These are phyloP conservation scores for Phytopythium sindhum DNA, from an alignment of 352 stramenopile genomes.

Conservation along the genomic window DNA sequence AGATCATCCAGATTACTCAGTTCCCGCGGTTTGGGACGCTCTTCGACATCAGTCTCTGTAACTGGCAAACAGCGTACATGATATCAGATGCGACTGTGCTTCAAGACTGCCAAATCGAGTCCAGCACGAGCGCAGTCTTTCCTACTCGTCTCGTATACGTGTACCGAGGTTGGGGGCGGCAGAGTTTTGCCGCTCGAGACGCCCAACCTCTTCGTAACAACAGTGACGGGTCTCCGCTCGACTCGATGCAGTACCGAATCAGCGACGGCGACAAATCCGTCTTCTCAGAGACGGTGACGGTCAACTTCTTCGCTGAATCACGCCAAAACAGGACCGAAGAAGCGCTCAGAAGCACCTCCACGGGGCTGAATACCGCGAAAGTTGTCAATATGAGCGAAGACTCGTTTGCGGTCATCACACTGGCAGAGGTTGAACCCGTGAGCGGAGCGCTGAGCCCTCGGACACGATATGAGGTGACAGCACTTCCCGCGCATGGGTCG, in stretches of 20 bases:
- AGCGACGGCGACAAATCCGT: constrained; percentile 30
- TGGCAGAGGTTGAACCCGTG: constrained; percentile 42
- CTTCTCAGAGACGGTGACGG: constrained; percentile 19
- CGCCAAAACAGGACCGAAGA: background rate
- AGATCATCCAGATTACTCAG: constrained; percentile 37
- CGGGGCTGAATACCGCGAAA: constrained; percentile 12
- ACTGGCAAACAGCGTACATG: constrained; percentile 9
- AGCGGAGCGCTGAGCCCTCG: constrained; percentile 23
- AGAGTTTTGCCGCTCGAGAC: background rate
- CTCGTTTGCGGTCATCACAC: constrained; percentile 27
- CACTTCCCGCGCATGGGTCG: constrained; percentile 34
- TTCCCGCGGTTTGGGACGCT: constrained; percentile 49
- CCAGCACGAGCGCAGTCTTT: constrained; percentile 22
- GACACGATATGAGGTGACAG: constrained; percentile 30
- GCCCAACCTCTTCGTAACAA: background rate
- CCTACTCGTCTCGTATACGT: constrained; percentile 56
- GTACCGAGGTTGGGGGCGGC: constrained; percentile 28
- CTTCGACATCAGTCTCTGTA: constrained; percentile 28
- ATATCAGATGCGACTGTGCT: constrained; percentile 7
- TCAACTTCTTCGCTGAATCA: constrained; percentile 27
- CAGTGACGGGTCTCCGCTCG: constrained; percentile 15
- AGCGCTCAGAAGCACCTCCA: constrained; percentile 1
- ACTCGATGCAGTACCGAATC: constrained; percentile 54
- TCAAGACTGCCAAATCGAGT: constrained; percentile 27
- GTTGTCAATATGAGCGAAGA: constrained; percentile 52